phyloP scores from a whole-genome alignment of 352 stramenopile genomes.

The Phytopythium chamaehyphon region DNA sequence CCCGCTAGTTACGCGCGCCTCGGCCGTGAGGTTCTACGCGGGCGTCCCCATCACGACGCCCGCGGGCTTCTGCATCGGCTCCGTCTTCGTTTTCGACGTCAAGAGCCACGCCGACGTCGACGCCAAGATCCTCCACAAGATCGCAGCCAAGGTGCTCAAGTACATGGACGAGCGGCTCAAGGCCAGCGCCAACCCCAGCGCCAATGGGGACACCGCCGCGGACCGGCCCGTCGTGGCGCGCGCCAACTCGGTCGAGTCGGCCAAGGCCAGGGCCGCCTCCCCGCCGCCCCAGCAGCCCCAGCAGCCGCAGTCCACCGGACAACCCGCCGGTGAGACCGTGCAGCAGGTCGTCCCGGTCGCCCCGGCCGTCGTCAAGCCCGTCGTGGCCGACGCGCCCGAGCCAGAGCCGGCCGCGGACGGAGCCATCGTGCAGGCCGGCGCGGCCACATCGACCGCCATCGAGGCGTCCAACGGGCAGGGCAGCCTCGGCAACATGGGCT shows the following conservation, averaged over 20 bases:
- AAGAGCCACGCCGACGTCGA: constrained; percentile 74
- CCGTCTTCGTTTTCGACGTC: constrained; percentile 85
- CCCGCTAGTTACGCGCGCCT: constrained; percentile 75
- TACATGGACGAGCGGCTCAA: constrained; percentile 84
- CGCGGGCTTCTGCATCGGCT: constrained; percentile 76
- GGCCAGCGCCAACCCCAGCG: constrained; percentile 9
- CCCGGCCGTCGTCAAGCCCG: constrained; percentile 24
- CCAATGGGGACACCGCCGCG: constrained; percentile 10
- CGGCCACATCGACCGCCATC: constrained; percentile 51
- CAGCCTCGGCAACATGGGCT: constrained; percentile 80
- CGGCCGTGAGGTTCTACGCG: constrained; percentile 79
- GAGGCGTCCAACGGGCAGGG: constrained; percentile 60
- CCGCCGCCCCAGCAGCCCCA: constrained; percentile 20
- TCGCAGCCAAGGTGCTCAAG: constrained; percentile 83
- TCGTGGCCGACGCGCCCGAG: constrained; percentile 6
- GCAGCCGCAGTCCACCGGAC: constrained; percentile 19
- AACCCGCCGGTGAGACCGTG: constrained; percentile 60
- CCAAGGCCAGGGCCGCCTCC: constrained; percentile 20
- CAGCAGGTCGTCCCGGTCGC: constrained; percentile 22
- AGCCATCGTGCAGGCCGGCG: constrained; percentile 33
- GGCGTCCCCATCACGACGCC: constrained; percentile 78
- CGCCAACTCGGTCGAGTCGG: constrained; percentile 26
- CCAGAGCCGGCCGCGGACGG: constrained; percentile 11
- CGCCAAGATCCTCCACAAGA: constrained; percentile 84
- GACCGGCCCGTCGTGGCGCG: constrained; percentile 12